These are phyloP conservation scores for Penicillium concentricum DNA, from an alignment of 2,329 filamentous ascomycete species.

Conservation along the genomic window DNA sequence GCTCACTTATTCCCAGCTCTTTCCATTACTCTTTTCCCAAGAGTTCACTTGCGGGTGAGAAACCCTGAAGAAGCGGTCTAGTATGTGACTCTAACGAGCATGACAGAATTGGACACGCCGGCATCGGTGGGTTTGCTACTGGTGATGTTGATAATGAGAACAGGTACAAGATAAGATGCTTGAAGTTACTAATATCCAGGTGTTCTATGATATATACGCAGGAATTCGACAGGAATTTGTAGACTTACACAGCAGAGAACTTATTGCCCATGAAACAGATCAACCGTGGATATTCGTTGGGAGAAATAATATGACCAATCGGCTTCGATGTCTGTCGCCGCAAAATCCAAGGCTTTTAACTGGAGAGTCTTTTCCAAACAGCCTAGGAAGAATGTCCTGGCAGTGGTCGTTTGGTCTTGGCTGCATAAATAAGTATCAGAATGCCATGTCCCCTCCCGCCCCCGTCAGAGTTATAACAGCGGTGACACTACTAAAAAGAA, in stretches of 20 bases:
- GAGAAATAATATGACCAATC: not conserved
- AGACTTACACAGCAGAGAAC: not conserved
- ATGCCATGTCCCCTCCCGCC: not conserved
- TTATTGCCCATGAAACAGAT: not conserved
- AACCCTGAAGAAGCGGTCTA: too few relatives aligned
- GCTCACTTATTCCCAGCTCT: too few relatives aligned
- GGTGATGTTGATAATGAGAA: not conserved
- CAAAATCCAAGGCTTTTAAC: not conserved
- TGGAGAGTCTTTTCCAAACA: not conserved
- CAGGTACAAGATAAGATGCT: fast-evolving
- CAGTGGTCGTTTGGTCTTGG: not conserved
- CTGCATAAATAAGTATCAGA: too few relatives aligned
- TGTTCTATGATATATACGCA: not conserved
- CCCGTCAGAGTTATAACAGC: not conserved
- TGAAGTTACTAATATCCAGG: not conserved
- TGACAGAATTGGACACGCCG: too few relatives aligned
- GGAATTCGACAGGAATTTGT: not conserved
- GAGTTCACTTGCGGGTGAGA: too few relatives aligned
- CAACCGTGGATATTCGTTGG: not conserved
- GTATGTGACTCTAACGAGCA: too few relatives aligned
- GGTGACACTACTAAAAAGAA: too few relatives aligned
- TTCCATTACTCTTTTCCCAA: too few relatives aligned
- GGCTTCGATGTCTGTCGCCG: not conserved
- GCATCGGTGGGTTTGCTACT: too few relatives aligned
- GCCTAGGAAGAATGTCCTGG: not conserved